Percentiles rank a stretch among this genome's conserved stretches.
Evolutionary conservation across 805 yeast species (phyloP).

Genomic region (Wickerhamiella vanderwaltii): DNA sequence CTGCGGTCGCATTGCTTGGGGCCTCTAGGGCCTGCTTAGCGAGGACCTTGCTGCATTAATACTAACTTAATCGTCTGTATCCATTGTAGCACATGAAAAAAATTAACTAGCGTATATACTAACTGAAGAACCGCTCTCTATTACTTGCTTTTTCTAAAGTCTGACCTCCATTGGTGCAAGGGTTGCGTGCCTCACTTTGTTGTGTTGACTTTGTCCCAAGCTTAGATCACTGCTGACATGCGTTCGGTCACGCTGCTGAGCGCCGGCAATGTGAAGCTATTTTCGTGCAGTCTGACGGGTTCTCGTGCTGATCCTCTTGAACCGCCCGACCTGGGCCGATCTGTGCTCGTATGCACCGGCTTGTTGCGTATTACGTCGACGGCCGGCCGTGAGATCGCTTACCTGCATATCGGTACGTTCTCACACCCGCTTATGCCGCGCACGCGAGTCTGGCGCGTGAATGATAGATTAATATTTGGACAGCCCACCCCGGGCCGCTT

Average conservation of each 20-base stretch:
- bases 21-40: too few species aligned
- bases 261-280: constrained; percentile 7
- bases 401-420: constrained; percentile 19
- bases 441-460: constrained; percentile 20
- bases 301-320: constrained; percentile 1
- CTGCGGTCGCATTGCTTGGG: too few species aligned
- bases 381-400: constrained; percentile 21
- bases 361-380: constrained; percentile 17
- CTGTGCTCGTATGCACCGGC: constrained; percentile 17
- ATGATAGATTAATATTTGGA: constrained; percentile 16
- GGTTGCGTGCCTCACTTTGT: too few species aligned
- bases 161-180: too few species aligned
- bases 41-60: too few species aligned
- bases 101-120: too few species aligned
- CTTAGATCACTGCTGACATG: too few species aligned
- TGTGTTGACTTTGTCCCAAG: too few species aligned
- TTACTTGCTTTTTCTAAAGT: too few species aligned
- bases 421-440: constrained; percentile 22
- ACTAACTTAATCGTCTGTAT: too few species aligned
- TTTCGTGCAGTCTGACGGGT: not conserved
- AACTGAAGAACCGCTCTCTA: too few species aligned
- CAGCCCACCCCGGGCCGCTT: constrained; percentile 19
- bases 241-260: constrained; percentile 6
- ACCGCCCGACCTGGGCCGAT: constrained; percentile 1
- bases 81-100: too few species aligned